Base-by-base conservation (phyloP, 129 eudicot genomes). In the Flaveria brownii region DNA sequence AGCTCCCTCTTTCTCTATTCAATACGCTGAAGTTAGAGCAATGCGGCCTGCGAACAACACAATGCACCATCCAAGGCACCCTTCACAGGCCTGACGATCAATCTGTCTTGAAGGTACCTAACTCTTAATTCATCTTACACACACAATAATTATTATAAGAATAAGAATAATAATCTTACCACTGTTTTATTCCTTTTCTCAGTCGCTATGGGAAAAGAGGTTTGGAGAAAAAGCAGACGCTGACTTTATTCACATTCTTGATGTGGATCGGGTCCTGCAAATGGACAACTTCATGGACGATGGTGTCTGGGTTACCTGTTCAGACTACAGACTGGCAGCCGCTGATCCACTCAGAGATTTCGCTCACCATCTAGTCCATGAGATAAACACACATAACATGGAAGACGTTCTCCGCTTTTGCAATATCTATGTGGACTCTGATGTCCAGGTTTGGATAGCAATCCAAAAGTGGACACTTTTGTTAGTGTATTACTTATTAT, bases 391-490 rank as follows among this genome's bases (percentile, higher is more conserved):
- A 11, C 74, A 91, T 79, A 94, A 83, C 84, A 87, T 56, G 84
- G 98, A 94, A 72, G 98, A 91, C 70, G 83, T 91, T 51, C 78
- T 74, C 66, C 98, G 98, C 25, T 94, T 94, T 81, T 91, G 91
- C 90, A 88, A 86, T 74, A 69, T 94, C 43, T 89, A 76, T 62
- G 91, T 75, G 6, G 93, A 94, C 80, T 76, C 85, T 25, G 72
- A 85, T 85, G 83, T 94, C 82, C 96, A 87, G 98, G 98, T 91
- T 49, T 36, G 8, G 41, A 36, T 36, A 36, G 8, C 41, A 36
- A 36, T 36, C 1, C 1, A 36, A 36, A 36, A 5, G 7, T 36
- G 8, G 41, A 36, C 41, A 36, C 1, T 5, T 36, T 5, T 36
- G 7, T 36, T 36, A 4, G 41, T 36, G 41, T 36, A 36, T 36